These are phyloP conservation scores for Immersiella caudata DNA, from an alignment of 495 filamentous ascomycete species.

Conservation along the genomic window DNA sequence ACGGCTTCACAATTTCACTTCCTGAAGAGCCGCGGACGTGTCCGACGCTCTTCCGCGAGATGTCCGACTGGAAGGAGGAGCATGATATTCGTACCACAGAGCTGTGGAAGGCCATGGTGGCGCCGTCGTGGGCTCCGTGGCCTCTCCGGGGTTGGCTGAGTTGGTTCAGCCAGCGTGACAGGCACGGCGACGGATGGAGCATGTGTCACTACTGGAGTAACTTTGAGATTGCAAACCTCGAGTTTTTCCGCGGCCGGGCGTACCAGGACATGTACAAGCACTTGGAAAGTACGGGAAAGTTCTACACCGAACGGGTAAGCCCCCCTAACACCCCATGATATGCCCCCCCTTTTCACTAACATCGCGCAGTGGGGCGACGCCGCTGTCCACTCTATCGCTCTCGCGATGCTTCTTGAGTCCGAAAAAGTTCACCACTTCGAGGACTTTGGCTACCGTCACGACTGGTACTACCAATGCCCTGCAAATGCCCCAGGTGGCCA, in stretches of 20 bases:
- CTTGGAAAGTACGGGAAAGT: conserved; percentile 53
- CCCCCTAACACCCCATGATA: neutral
- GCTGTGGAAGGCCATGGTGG: conserved; percentile 46
- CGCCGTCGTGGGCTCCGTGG: conserved; percentile 45
- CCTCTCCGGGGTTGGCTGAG: conserved; percentile 42
- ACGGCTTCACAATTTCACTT: conserved; percentile 57
- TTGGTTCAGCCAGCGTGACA: conserved; percentile 43
- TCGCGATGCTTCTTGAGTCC: conserved; percentile 52
- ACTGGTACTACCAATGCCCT: conserved; percentile 51
- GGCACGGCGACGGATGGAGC: conserved; percentile 44
- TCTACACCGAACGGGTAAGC: conserved; percentile 43
- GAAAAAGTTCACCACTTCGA: conserved; percentile 56
- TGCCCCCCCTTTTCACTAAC: neutral
- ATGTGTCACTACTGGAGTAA: conserved; percentile 63
- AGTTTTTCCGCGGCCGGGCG: conserved; percentile 53
- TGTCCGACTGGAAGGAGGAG: conserved; percentile 47
- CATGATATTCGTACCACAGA: conserved; percentile 35
- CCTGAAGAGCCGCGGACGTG: conserved; percentile 54
- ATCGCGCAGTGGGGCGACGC: conserved; percentile 56
- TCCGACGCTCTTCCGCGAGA: conserved; percentile 51
- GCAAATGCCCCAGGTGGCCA: conserved; percentile 49
- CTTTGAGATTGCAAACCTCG: conserved; percentile 59
- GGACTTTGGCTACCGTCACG: conserved; percentile 58
- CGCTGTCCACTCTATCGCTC: conserved; percentile 55
- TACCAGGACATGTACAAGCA: conserved; percentile 54